These are phyloP conservation scores for Agaricales sp. DNA, from an alignment of 1,284 basidiomycete species.

Conservation along the genomic window DNA sequence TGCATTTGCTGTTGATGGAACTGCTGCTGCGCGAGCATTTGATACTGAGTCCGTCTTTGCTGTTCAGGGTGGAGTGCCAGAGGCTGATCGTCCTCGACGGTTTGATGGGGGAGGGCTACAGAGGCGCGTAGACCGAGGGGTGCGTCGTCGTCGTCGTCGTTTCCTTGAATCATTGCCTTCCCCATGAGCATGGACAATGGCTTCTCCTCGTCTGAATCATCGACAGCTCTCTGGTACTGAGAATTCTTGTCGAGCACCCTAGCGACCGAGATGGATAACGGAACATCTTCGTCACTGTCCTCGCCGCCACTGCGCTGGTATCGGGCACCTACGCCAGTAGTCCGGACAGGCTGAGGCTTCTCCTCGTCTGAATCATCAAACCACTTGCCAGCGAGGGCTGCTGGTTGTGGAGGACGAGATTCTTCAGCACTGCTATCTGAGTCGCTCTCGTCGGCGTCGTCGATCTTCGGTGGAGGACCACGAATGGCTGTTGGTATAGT, in stretches of 20 bases:
- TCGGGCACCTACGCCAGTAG: slow-evolving; percentile 42
- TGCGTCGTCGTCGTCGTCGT: slow-evolving; percentile 50
- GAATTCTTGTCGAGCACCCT: slow-evolving; percentile 34
- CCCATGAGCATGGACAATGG: slow-evolving; percentile 53
- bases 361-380: slow-evolving; percentile 52
- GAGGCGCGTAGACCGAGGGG: slow-evolving; percentile 37
- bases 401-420: slow-evolving; percentile 15
- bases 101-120: slow-evolving; percentile 9
- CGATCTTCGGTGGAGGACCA: slow-evolving; percentile 31
- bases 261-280: slow-evolving; percentile 52
- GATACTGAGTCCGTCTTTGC: slow-evolving; percentile 62
- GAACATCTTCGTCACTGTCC: slow-evolving; percentile 63
- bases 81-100: slow-evolving; percentile 33
- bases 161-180: slow-evolving; percentile 35
- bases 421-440: slow-evolving; percentile 40
- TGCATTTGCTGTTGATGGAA: slow-evolving; percentile 41
- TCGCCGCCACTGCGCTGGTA: slow-evolving; percentile 27
- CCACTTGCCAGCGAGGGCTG: slow-evolving; percentile 18
- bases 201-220: slow-evolving; percentile 62
- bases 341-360: slow-evolving; percentile 31
- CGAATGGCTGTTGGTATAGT: slow-evolving; percentile 36
- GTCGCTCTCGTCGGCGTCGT: slow-evolving; percentile 36
- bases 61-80: slow-evolving; percentile 71
- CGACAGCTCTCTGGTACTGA: slow-evolving; percentile 16
- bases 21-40: slow-evolving; percentile 48